Conservation (phyloP, 768 basidiomycete species). For the Suillus clintonianus region DNA sequence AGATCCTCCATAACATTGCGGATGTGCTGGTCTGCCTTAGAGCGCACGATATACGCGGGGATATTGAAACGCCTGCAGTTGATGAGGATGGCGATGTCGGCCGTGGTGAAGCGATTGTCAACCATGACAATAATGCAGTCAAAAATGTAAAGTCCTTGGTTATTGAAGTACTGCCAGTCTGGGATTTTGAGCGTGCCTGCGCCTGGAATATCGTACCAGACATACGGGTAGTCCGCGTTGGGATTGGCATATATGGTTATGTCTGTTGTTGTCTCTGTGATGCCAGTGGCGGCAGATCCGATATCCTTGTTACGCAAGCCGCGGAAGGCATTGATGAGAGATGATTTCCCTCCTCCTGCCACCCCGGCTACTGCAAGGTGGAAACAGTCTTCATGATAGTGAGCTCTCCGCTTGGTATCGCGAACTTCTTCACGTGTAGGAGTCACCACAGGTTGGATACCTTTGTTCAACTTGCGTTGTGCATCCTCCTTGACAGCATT, state of each 20-base stretch:
- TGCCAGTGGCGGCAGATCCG: constrained; percentile 28
- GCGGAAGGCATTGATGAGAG: constrained; percentile 37
- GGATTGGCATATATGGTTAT: constrained; percentile 28
- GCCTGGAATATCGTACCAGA: constrained; percentile 40
- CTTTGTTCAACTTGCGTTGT: constrained; percentile 20
- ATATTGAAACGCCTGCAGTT: constrained; percentile 33
- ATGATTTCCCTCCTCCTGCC: constrained; percentile 38
- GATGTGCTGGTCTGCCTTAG: constrained; percentile 37
- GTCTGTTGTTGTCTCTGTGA: constrained; percentile 31
- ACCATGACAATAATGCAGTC: constrained; percentile 36
- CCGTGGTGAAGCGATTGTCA: constrained; percentile 35
- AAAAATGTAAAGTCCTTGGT: constrained; percentile 37
- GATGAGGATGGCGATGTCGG: constrained; percentile 34
- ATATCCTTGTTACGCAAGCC: constrained; percentile 23
- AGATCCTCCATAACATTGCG: constrained; percentile 24
- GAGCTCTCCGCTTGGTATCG: constrained; percentile 13
- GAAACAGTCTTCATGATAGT: constrained; percentile 26
- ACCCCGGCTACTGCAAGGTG: constrained; percentile 37
- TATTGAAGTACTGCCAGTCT: constrained; percentile 39
- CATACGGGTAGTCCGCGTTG: constrained; percentile 17
- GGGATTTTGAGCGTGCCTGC: constrained; percentile 34
- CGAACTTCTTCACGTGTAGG: constrained; percentile 22
- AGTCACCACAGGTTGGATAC: constrained; percentile 25
- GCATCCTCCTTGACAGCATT: constrained; percentile 15
- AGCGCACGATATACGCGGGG: constrained; percentile 36